Base-by-base conservation (phyloP, 345 rosid species). In the Lepidium africanum region DNA sequence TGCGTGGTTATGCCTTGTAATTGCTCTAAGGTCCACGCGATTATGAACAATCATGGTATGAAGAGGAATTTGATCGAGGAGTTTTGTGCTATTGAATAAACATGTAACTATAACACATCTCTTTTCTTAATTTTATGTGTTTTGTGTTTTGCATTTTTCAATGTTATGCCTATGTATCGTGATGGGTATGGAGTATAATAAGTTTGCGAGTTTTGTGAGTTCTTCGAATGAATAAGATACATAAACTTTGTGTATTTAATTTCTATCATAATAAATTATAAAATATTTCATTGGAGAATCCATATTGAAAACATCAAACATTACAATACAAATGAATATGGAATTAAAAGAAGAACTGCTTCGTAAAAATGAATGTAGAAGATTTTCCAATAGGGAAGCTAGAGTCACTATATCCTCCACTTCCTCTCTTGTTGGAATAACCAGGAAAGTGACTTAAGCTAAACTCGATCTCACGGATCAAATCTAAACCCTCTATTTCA, bases 21-120 rank as follows among this genome's bases (percentile, higher is more conserved):
- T 72, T 86, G 84, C 62, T 82, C 84, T 5, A 85, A 84, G 79
- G 67, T 90, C 25, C 84, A 82, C 36, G 83, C 76, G 42, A 81
- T 81, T 15, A 50, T 67, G 68, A 67, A 73, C 67, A 72, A 67
- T 51, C 57, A 48, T 67, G 72, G 72, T 40, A 79, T 74, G 78
- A 83, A 75, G 71, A 90, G 79, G 38, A 80, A 70, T 69, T 76
- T 85, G 75, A 77, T 85, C 45, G 92, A 89, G 68, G 95, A 60
- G 48, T 59, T 52, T 42, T 42, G 49, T 15, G 56, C 73, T 32
- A 58, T 73, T 9, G 71, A 72, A 47, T 65, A 72, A 72, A 2
- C 30, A 65, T 15, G 41, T 56, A 35, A 69, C 0, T 19, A 8
- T 4, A 15, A 19, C 60, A 72, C 14, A 32, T 30, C 23, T 57